Evolutionary conservation across 139 green algal species (phyloP).

Genomic region (Chlorella ohadii): DNA sequence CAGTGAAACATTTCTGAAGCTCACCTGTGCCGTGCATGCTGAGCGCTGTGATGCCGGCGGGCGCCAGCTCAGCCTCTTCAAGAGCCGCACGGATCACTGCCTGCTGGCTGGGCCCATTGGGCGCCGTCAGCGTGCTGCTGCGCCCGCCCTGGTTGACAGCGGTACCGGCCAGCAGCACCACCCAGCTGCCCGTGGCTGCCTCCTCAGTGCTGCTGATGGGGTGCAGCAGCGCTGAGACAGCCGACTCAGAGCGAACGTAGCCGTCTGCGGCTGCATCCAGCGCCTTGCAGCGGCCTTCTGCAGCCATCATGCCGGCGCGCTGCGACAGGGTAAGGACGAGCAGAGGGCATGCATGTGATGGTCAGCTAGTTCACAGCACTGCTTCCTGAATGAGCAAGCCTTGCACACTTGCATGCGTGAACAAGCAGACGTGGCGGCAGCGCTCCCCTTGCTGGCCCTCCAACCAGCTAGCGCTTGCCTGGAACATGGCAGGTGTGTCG

Average conservation of each 20-base stretch:
- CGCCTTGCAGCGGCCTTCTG: slow-evolving; percentile 90
- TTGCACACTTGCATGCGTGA: too few relatives aligned
- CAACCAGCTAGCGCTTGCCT: neutral
- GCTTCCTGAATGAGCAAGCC: too few relatives aligned
- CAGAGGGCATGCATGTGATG: neutral
- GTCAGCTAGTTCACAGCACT: too few relatives aligned
- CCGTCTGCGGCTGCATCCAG: slow-evolving; percentile 86
- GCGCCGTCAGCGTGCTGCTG: slow-evolving; percentile 84
- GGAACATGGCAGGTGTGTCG: slow-evolving; percentile 62
- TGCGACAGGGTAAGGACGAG: too few relatives aligned
- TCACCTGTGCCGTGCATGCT: slow-evolving; percentile 80
- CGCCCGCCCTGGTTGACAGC: slow-evolving; percentile 81
- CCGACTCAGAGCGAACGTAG: slow-evolving; percentile 76
- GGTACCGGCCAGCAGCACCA: slow-evolving; percentile 41
- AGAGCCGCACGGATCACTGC: slow-evolving; percentile 71
- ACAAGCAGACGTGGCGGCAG: too few relatives aligned
- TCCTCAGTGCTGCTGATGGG: neutral
- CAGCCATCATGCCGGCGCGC: slow-evolving; percentile 78
- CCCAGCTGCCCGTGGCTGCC: slow-evolving; percentile 4
- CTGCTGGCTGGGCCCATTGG: slow-evolving; percentile 89
- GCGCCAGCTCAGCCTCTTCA: neutral
- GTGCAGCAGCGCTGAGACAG: slow-evolving; percentile 51
- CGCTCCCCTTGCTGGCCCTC: too few relatives aligned
- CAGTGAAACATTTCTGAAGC: too few relatives aligned
- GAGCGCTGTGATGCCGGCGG: slow-evolving; percentile 26